phyloP scores from a whole-genome alignment of 805 yeast species.

The Phaffomyces opuntiae region DNA sequence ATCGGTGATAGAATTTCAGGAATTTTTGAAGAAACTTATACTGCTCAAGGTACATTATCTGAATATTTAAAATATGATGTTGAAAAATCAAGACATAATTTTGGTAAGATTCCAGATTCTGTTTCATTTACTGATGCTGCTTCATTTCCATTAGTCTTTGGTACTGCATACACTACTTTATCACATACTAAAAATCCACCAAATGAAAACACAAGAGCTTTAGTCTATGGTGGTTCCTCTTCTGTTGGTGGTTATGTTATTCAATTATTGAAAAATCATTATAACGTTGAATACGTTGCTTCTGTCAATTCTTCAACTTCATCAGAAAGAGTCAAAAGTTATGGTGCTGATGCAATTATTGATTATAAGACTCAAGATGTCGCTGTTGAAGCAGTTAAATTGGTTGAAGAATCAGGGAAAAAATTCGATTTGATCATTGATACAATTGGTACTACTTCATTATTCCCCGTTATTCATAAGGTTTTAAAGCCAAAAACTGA shows the following conservation, averaged over 20 bases:
- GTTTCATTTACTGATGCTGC: constrained; percentile 46
- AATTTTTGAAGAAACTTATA: constrained; percentile 23
- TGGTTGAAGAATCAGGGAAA: constrained; percentile 25
- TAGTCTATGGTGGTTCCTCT: constrained; percentile 71
- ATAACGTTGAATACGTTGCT: constrained; percentile 43
- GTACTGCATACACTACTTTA: constrained; percentile 48
- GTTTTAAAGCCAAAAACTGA: constrained; percentile 40
- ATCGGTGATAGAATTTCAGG: constrained; percentile 55
- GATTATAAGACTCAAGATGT: constrained; percentile 46
- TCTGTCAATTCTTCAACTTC: constrained; percentile 50
- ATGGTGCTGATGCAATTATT: constrained; percentile 54
- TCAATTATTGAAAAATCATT: constrained; percentile 47
- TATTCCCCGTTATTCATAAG: constrained; percentile 35
- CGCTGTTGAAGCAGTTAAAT: constrained; percentile 29
- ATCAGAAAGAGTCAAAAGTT: constrained; percentile 30
- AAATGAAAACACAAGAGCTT: constrained; percentile 38
- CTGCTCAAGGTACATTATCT: constrained; percentile 34
- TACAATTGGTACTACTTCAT: constrained; percentile 51
- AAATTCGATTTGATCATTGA: constrained; percentile 60
- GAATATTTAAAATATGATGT: constrained; percentile 31
- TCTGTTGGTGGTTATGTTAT: constrained; percentile 53
- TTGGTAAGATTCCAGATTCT: constrained; percentile 34
- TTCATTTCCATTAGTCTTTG: constrained; percentile 55
- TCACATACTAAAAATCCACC: constrained; percentile 26
- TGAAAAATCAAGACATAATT: constrained; percentile 13